Evolutionary conservation across 257 asterid genomes (phyloP), one percentile per base, ranked within the genome.

Genomic region (Solanum habrochaites): DNA sequence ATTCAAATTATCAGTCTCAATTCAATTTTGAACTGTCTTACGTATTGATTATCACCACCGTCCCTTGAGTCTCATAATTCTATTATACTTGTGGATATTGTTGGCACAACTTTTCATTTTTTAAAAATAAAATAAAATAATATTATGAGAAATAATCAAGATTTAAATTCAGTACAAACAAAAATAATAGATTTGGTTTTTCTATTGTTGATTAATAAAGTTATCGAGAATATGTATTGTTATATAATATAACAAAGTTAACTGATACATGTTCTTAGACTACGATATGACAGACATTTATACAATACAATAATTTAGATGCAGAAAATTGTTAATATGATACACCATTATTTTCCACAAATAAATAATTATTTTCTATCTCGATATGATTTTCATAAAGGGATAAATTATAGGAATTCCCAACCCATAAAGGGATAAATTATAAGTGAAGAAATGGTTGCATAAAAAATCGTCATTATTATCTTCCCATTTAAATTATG

Each of bases 261-360:
- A 8, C 9, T 32, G 43, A 2, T 32, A 32, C 2, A 32, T 18
- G 78, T 70, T 7, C 12, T 15, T 7, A 31, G 31, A 11, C 8
- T 37, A 37, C n/a, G 18, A 16, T 27, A 3, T 49, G 58, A 1
- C 60, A 2, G 2, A 49, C 3, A 70, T 1, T 14, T 16, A 31
- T 6, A 7, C 12, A 0, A 15, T 31, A 2, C 7, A 23, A 31
- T 31, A 70, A 6, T 70, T 4, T 0, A 2, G 5, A 21, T 67
- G 21, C 0, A 21, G 0, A 0, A 20, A 5, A 49, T 49, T 49
- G 3, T 3, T 29, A 0, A 70, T 21, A 6, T 0, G 40, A 1
- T 29, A 29, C 23, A 14, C 6, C 23, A 7, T 14, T 2, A 31
- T 70, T 31, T 70, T 29, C 1, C n/a, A 15, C 0, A 31, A 8